Base-by-base conservation (phyloP, 2,329 filamentous ascomycete species). In the Penicillium sp. region DNA sequence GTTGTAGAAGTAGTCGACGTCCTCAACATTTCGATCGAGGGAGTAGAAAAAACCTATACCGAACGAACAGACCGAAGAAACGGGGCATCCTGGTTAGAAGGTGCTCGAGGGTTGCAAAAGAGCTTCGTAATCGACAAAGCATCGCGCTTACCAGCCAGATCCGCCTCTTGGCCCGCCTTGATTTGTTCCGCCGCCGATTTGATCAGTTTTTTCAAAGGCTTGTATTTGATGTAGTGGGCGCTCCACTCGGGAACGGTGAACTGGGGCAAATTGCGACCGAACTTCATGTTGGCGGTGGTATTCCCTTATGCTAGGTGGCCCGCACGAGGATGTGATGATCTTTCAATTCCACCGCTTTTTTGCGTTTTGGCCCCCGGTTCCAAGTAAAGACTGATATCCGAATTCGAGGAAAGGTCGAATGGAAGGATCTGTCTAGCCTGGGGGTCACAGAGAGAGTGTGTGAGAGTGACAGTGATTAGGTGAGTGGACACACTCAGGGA, bases 1-100 rank as follows among this genome's bases (percentile, higher is more conserved):
- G 78, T 96, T 97, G 81, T 97, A 97, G 75, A 99, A 97, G 48
- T 85, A 85, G 75, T 97, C 92, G 72, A 99, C 93, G 76, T 96
- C 90, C 80, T 99, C 94, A 69, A 99, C 87, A 72, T 97, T 97
- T 67, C 94, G 90, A 72, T 99, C 94, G 73, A 99, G 87, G 61
- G 89, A 90, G 75, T 93, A 96, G 80, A 97, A 96, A 82, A 99
- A 96, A 75, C 92, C 94, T 97, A 79, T 52, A 52, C 31, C 42
- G 24, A 54, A 31, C 50, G 47, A 42, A 50, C 18, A 33, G 16
- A 19, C 39, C 36, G 48, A 52, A 49, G 36, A 36, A 42, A 48
- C 43, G 36, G 67, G 66, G 59, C 57, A 63, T 59, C 60, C 23
- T 50, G 60, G 62, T 57, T 64, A 64, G 56, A 64, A 59, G 43